These are phyloP conservation scores for Boletus rubropictus DNA, from an alignment of 768 basidiomycete species.

Conservation along the genomic window DNA sequence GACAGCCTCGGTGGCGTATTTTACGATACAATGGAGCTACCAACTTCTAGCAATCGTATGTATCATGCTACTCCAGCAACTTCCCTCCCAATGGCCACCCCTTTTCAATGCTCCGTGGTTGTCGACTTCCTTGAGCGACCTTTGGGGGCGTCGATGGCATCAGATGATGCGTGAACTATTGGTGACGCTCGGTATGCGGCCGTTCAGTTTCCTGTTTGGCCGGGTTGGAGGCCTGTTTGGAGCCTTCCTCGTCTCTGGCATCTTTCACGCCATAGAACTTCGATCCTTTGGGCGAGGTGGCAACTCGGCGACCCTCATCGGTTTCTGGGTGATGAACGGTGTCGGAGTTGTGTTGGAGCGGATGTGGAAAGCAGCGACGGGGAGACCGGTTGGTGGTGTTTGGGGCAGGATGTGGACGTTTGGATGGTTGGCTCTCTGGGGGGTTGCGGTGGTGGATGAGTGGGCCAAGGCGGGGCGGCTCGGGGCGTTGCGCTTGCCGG, in stretches of 20 bases:
- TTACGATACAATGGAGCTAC: constrained; percentile 41
- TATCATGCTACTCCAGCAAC: constrained; percentile 41
- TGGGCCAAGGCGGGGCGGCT: constrained; percentile 18
- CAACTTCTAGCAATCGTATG: constrained; percentile 38
- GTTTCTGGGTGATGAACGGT: constrained; percentile 53
- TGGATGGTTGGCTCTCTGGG: constrained; percentile 46
- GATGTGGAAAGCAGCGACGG: constrained; percentile 38
- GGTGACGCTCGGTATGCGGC: constrained; percentile 41
- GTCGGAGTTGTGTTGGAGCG: constrained; percentile 48
- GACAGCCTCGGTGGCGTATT: constrained; percentile 41
- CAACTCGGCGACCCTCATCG: constrained; percentile 36
- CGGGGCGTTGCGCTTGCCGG: constrained; percentile 7
- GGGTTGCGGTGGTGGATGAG: constrained; percentile 42
- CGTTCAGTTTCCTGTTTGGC: constrained; percentile 42
- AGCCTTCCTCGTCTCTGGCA: constrained; percentile 51
- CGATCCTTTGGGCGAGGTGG: constrained; percentile 50
- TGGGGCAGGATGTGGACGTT: constrained; percentile 49
- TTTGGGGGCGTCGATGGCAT: constrained; percentile 65
- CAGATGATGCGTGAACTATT: constrained; percentile 56
- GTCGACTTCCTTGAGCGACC: constrained; percentile 50
- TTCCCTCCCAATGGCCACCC: constrained; percentile 54
- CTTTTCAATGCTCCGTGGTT: constrained; percentile 52
- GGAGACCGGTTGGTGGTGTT: constrained; percentile 41
- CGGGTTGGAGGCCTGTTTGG: constrained; percentile 47
- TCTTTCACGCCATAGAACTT: constrained; percentile 50